phyloP scores from a whole-genome alignment of 495 filamentous ascomycete genomes.

The Oidiodendron maius region DNA sequence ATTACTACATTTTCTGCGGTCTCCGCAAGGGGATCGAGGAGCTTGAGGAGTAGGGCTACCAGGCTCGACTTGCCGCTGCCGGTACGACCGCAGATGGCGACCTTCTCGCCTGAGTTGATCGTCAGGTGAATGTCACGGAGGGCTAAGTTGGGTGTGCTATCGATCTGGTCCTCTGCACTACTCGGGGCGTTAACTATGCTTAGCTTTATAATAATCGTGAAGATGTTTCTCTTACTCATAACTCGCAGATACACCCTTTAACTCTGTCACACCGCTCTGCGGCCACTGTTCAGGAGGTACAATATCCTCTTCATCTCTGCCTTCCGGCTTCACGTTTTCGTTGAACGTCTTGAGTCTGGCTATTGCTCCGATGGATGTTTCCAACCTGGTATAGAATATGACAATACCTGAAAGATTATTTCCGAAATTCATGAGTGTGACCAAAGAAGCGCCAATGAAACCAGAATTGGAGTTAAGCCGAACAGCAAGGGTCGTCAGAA shows the following conservation, averaged over 20 bases:
- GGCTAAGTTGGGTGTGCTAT: constrained; percentile 11
- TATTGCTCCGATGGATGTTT: constrained; percentile 24
- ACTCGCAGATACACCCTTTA: constrained; percentile 37
- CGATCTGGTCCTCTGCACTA: constrained; percentile 39
- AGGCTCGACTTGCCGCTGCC: constrained; percentile 26
- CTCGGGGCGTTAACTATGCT: no score
- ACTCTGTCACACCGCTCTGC: constrained; percentile 35
- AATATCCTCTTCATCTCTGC: constrained; percentile 9
- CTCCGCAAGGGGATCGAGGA: constrained; percentile 29
- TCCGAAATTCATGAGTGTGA: constrained; percentile 4
- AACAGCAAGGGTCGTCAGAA: background rate
- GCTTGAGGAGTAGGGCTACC: constrained; percentile 25
- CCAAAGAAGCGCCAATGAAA: constrained; percentile 46
- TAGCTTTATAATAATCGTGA: constrained; percentile 31
- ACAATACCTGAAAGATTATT: constrained; percentile 21
- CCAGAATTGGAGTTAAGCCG: constrained; percentile 28
- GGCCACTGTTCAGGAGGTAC: constrained; percentile 26
- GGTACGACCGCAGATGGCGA: constrained; percentile 2
- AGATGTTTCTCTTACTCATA: no score
- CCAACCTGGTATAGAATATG: constrained; percentile 4
- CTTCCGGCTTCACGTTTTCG: constrained; percentile 16
- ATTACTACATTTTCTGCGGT: constrained; percentile 15
- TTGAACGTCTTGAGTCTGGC: constrained; percentile 25
- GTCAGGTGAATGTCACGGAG: constrained; percentile 24
- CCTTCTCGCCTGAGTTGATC: constrained; percentile 13